Evolutionary conservation across 768 basidiomycete species (phyloP).

Genomic region (Crassisporium funariophilum): DNA sequence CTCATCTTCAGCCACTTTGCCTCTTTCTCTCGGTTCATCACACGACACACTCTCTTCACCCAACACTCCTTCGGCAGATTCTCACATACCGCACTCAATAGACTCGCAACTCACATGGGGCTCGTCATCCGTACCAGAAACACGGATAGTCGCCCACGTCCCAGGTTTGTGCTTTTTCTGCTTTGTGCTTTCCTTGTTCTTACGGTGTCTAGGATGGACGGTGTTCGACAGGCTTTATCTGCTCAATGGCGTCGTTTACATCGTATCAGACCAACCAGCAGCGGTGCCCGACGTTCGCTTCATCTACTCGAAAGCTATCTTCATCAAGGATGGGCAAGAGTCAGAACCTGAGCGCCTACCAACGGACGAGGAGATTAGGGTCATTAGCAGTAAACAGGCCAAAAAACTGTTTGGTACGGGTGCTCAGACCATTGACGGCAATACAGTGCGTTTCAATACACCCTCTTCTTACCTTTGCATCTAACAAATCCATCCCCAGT

Average conservation of each 20-base stretch:
- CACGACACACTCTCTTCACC: constrained; percentile 7
- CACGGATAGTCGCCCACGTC: constrained; percentile 72
- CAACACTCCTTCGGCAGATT: constrained; percentile 1
- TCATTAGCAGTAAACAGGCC: constrained; percentile 73
- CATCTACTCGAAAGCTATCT: constrained; percentile 71
- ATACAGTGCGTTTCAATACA: constrained; percentile 48
- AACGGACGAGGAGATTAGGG: constrained; percentile 74
- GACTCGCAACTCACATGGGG: constrained; percentile 26
- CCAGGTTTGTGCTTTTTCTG: constrained; percentile 52
- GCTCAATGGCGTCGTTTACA: constrained; percentile 77
- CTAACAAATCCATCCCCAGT: constrained; percentile 39
- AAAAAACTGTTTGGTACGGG: constrained; percentile 57
- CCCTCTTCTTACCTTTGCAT: not conserved
- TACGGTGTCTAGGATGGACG: constrained; percentile 73
- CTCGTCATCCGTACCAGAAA: constrained; percentile 34
- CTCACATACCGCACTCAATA: constrained; percentile 8
- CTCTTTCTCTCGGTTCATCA: constrained; percentile 10
- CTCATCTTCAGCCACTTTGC: constrained; percentile 12
- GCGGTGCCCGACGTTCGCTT: constrained; percentile 63
- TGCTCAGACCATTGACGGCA: constrained; percentile 79
- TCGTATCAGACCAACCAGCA: constrained; percentile 76
- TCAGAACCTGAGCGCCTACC: constrained; percentile 66
- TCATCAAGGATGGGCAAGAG: constrained; percentile 58
- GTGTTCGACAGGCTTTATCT: constrained; percentile 84
- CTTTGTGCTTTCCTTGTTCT: constrained; percentile 3